Evolutionary conservation across 2,329 filamentous ascomycete genomes (phyloP).

Genomic region (Blastomyces silverae): DNA sequence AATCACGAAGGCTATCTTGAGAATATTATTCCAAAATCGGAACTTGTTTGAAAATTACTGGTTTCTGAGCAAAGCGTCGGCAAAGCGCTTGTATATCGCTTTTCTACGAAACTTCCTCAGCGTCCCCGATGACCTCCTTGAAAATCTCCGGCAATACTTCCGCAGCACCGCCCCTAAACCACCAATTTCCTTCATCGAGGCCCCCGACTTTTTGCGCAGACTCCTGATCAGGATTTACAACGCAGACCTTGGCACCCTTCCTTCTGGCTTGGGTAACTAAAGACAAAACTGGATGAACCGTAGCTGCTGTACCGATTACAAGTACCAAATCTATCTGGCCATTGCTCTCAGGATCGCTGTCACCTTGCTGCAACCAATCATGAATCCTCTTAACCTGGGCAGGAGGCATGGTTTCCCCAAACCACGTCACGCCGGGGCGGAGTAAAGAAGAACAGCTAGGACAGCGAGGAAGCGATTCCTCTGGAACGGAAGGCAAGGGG

Average conservation of each 20-base stretch:
- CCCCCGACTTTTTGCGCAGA: constrained; percentile 8
- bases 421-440: constrained; percentile 9
- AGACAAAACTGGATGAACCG: constrained; percentile 5
- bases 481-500: constrained; percentile 4
- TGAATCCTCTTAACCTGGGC: neutral
- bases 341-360: neutral
- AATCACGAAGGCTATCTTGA: neutral
- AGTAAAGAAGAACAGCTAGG: constrained; percentile 10
- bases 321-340: constrained; percentile 2
- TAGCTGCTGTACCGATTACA: constrained; percentile 11
- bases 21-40: neutral
- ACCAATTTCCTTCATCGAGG: constrained; percentile 11
- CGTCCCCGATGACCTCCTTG: constrained; percentile 1
- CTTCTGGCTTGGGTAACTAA: constrained; percentile 8
- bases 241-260: constrained; percentile 8
- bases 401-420: constrained; percentile 4
- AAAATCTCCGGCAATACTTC: constrained; percentile 10
- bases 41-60: neutral
- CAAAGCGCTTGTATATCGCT: neutral
- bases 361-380: constrained; percentile 7
- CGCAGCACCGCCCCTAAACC: constrained; percentile 8
- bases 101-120: neutral
- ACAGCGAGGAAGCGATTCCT: constrained; percentile 8
- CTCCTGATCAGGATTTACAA: constrained; percentile 5
- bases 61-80: neutral